A percentile compares a stretch with the other conserved stretches of the same genome.
Conservation (phyloP, 495 filamentous ascomycete genomes). For the Clohesyomyces aquaticus region DNA sequence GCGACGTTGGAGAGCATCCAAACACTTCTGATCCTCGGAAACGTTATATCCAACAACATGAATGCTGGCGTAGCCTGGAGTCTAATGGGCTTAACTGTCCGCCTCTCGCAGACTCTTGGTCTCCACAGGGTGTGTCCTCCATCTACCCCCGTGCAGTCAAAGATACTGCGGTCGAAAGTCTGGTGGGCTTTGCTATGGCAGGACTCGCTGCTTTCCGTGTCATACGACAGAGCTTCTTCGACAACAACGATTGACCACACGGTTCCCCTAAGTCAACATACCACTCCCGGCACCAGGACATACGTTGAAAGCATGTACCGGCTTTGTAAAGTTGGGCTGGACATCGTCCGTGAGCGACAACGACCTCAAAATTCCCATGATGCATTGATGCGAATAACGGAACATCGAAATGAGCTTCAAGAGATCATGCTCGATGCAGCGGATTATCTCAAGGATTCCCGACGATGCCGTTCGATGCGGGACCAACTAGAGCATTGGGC, state of each 20-base stretch:
- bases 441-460: constrained; percentile 56
- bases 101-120: constrained; percentile 61
- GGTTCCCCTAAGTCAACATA: constrained; percentile 52
- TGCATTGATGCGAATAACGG: constrained; percentile 52
- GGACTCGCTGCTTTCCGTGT: constrained; percentile 63
- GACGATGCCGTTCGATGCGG: constrained; percentile 53
- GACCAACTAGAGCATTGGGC: constrained; percentile 61
- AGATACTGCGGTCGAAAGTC: constrained; percentile 40
- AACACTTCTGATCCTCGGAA: constrained; percentile 61
- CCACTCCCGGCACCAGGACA: constrained; percentile 49
- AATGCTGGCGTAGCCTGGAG: constrained; percentile 66
- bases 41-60: constrained; percentile 67
- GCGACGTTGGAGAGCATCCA: constrained; percentile 64
- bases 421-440: constrained; percentile 58
- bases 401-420: constrained; percentile 56
- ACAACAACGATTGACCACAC: constrained; percentile 56
- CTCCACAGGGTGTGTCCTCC: constrained; percentile 59
- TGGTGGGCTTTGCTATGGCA: constrained; percentile 67
- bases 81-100: constrained; percentile 59
- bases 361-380: constrained; percentile 51
- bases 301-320: constrained; percentile 62
- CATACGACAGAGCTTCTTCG: constrained; percentile 61
- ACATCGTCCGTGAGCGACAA: constrained; percentile 62
- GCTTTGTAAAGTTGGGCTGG: constrained; percentile 56
- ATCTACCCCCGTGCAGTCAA: constrained; percentile 45